phyloP scores from a whole-genome alignment of 257 asterid genomes.

The Striga asiatica region DNA sequence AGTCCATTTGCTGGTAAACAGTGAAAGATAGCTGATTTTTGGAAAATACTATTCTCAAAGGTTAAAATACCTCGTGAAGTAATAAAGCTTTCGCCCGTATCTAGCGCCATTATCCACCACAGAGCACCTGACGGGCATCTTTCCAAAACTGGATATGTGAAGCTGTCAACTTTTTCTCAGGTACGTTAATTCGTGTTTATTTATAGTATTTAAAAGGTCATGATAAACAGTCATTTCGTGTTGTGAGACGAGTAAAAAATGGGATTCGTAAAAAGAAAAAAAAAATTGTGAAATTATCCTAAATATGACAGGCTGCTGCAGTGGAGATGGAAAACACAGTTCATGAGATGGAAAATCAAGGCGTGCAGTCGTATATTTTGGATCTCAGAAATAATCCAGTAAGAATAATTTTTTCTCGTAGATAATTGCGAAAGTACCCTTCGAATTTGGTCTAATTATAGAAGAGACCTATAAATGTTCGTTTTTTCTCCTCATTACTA shows the following conservation, averaged over 20 bases:
- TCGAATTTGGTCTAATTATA: no score
- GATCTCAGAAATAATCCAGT: conserved; percentile 92
- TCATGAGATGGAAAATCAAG: conserved; percentile 71
- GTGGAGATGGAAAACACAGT: conserved; percentile 73
- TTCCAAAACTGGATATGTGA: conserved; percentile 74
- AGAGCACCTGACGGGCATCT: conserved; percentile 55
- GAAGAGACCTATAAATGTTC: background rate
- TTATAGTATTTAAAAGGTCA: background rate
- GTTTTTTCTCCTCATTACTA: conserved; percentile 5
- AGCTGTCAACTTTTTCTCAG: conserved; percentile 76
- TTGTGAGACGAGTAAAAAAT: background rate
- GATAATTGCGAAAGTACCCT: background rate
- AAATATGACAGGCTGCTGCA: conserved; percentile 62
- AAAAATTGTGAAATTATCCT: background rate
- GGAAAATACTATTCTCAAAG: conserved; percentile 19
- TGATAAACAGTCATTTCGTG: background rate
- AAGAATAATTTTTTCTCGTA: background rate
- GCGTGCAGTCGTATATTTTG: conserved; percentile 85
- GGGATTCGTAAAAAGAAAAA: background rate
- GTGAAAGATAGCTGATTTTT: conserved; percentile 6
- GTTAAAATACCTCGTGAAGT: conserved; percentile 83
- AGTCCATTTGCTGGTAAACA: background rate
- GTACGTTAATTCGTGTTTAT: no score
- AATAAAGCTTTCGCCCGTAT: conserved; percentile 61
- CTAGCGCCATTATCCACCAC: conserved; percentile 68